Conservation (phyloP, 2,329 filamentous ascomycete species). For the Leptographium flavum region DNA sequence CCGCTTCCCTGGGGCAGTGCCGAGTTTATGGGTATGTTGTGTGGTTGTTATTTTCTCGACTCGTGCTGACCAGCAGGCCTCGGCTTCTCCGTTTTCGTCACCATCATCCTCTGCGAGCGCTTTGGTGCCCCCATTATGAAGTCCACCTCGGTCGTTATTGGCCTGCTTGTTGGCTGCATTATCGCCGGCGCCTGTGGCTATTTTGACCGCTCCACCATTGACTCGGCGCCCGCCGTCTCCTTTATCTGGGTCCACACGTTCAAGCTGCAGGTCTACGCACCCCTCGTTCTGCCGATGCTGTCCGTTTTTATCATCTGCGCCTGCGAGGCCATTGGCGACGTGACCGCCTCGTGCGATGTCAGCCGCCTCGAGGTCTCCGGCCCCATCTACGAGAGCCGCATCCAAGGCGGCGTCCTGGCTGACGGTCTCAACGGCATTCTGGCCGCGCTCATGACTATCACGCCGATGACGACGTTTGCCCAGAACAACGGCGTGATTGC, state of each 20-base stretch:
- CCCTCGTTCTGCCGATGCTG: slow-evolving; percentile 58
- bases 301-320: slow-evolving; percentile 59
- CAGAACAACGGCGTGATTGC: slow-evolving; percentile 81
- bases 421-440: slow-evolving; percentile 66
- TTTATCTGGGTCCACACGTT: slow-evolving; percentile 75
- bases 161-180: slow-evolving; percentile 61
- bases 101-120: slow-evolving; percentile 67
- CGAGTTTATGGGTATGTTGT: slow-evolving; percentile 49
- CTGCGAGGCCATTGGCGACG: slow-evolving; percentile 68
- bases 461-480: slow-evolving; percentile 67
- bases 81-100: slow-evolving; percentile 50
- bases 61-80: slow-evolving; percentile 1
- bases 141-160: slow-evolving; percentile 60
- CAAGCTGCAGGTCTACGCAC: slow-evolving; percentile 55
- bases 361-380: slow-evolving; percentile 63
- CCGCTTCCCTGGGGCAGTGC: slow-evolving; percentile 65
- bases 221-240: slow-evolving; percentile 53
- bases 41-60: not conserved
- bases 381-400: slow-evolving; percentile 55
- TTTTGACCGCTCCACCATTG: slow-evolving; percentile 60
- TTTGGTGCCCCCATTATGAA: slow-evolving; percentile 80
- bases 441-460: slow-evolving; percentile 64
- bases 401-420: slow-evolving; percentile 66
- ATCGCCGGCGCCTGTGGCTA: slow-evolving; percentile 67
- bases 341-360: slow-evolving; percentile 71